Evolutionary conservation across 768 basidiomycete species (phyloP).

Genomic region (Trametes elegans): DNA sequence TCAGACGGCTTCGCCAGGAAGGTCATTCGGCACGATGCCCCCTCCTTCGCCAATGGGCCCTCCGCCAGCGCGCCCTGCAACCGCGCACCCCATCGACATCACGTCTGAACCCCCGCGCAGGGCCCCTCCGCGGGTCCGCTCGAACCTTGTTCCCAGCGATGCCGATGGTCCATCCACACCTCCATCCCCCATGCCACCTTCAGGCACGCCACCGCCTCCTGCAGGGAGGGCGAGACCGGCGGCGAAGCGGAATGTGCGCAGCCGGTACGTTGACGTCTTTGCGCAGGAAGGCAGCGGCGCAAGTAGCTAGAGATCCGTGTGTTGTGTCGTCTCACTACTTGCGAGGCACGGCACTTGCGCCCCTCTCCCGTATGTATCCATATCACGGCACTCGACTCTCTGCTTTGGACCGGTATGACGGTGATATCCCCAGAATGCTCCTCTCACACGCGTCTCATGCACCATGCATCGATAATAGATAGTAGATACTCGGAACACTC

Average conservation of each 20-base stretch:
- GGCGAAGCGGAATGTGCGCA: slow-evolving; percentile 75
- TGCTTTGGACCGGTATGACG: slow-evolving; percentile 3
- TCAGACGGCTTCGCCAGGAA: slow-evolving; percentile 81
- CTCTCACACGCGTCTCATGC: slow-evolving; percentile 1
- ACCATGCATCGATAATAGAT: slow-evolving; percentile 15
- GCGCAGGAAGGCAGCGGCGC: slow-evolving; percentile 40
- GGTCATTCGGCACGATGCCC: slow-evolving; percentile 39
- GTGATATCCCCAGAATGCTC: slow-evolving; percentile 3
- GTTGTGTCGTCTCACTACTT: not conserved
- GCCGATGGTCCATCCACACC: slow-evolving; percentile 32
- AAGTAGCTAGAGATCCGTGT: not conserved
- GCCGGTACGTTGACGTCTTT: slow-evolving; percentile 90
- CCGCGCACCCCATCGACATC: slow-evolving; percentile 51
- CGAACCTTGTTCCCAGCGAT: slow-evolving; percentile 58
- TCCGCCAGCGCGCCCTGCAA: slow-evolving; percentile 55
- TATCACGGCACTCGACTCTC: not conserved
- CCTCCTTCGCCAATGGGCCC: slow-evolving; percentile 34
- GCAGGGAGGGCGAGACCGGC: slow-evolving; percentile 56
- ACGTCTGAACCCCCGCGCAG: slow-evolving; percentile 42
- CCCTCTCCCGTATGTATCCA: slow-evolving; percentile 6
- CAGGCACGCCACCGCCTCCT: slow-evolving; percentile 37
- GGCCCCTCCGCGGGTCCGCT: slow-evolving; percentile 56
- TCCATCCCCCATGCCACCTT: slow-evolving; percentile 24
- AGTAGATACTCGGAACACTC: slow-evolving; percentile 19
- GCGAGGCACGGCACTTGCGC: not conserved